A percentile compares a stretch with the other conserved stretches of the same genome.
Evolutionary conservation across 805 yeast species (phyloP).

Genomic region (Candida tibetensis): DNA sequence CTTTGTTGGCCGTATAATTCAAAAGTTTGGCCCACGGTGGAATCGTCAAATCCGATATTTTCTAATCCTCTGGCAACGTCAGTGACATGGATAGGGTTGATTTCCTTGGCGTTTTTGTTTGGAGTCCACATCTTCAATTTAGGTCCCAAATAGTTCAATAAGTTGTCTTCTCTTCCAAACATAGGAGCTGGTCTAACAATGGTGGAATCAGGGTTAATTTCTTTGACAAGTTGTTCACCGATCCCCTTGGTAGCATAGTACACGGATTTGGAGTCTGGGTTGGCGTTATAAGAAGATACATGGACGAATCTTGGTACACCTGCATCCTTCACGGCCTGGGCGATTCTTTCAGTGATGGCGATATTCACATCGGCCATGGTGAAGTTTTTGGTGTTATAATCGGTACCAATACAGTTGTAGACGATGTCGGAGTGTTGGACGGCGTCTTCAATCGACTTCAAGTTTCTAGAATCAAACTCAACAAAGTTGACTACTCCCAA

Average conservation of each 20-base stretch:
- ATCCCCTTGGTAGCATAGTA: slow-evolving; percentile 77
- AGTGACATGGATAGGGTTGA: slow-evolving; percentile 69
- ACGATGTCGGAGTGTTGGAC: slow-evolving; percentile 83
- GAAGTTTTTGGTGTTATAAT: slow-evolving; percentile 75
- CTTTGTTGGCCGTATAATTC: slow-evolving; percentile 75
- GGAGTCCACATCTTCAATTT: slow-evolving; percentile 62
- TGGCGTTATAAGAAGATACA: slow-evolving; percentile 76
- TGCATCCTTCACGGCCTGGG: slow-evolving; percentile 64
- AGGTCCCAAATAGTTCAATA: slow-evolving; percentile 59
- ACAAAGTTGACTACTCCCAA: slow-evolving; percentile 82
- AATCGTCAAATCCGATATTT: slow-evolving; percentile 75
- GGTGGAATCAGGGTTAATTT: slow-evolving; percentile 68
- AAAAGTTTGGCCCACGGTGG: slow-evolving; percentile 71
- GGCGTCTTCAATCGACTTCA: slow-evolving; percentile 70
- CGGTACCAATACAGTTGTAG: slow-evolving; percentile 74
- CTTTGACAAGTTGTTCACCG: slow-evolving; percentile 70
- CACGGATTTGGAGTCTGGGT: slow-evolving; percentile 62
- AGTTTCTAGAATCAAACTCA: slow-evolving; percentile 78
- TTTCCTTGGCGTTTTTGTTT: slow-evolving; percentile 57
- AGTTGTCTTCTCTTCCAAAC: slow-evolving; percentile 71
- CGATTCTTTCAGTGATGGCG: slow-evolving; percentile 74
- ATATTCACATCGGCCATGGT: slow-evolving; percentile 80
- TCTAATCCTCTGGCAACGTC: slow-evolving; percentile 82
- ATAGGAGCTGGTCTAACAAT: slow-evolving; percentile 83
- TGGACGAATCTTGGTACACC: slow-evolving; percentile 74